These are phyloP conservation scores for Sequoia sempervirens DNA, from an alignment of 75 land plant genomes.

Conservation along the genomic window DNA sequence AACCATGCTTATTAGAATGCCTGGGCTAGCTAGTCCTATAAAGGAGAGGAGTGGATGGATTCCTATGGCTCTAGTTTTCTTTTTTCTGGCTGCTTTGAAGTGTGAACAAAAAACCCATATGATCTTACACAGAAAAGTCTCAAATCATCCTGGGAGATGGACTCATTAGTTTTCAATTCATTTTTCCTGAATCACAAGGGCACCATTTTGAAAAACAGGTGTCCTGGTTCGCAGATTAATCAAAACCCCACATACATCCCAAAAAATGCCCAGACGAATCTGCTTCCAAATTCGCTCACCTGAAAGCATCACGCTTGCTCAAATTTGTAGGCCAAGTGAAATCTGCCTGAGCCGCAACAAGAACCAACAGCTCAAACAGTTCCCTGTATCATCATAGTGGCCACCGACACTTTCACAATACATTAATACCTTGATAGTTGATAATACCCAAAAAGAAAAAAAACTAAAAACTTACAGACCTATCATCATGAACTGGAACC, in stretches of 20 bases:
- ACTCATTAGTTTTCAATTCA: not conserved
- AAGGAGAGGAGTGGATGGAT: not conserved
- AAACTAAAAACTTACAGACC: constrained; percentile 20
- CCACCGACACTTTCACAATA: not conserved
- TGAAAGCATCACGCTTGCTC: constrained; percentile 52
- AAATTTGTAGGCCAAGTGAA: constrained; percentile 71
- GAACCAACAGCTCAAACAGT: constrained; percentile 74
- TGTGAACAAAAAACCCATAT: not conserved
- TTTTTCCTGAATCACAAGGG: too few species aligned
- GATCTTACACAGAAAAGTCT: too few species aligned
- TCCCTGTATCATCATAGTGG: constrained; percentile 39
- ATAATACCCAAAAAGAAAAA: not conserved
- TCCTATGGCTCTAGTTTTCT: constrained; percentile 3
- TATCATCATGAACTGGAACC: constrained; percentile 84
- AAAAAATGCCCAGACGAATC: not conserved
- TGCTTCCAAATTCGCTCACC: constrained; percentile 23
- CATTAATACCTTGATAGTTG: not conserved
- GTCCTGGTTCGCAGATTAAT: not conserved
- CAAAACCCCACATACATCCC: not conserved
- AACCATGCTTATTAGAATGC: not conserved
- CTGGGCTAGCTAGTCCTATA: not conserved
- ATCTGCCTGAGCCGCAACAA: constrained; percentile 78
- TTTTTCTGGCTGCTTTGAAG: not conserved
- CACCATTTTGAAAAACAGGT: not conserved
- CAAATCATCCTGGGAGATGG: not conserved